Conservation (phyloP, 352 stramenopile genomes). For the Globisporangium middletonii region DNA sequence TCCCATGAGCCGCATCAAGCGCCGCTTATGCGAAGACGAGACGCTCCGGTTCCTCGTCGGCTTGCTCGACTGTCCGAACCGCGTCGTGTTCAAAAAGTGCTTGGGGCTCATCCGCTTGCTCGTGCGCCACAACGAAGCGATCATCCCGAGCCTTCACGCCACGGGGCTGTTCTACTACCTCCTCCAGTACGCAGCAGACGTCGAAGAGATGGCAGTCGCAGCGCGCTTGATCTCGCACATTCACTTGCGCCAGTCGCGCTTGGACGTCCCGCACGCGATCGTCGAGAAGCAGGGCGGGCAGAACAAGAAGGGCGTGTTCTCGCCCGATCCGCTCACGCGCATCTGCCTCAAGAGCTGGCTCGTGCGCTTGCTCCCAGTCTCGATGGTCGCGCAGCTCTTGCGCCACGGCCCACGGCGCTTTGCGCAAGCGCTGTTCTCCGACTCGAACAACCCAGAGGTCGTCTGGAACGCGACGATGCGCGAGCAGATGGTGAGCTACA, state of each 20-base stretch:
- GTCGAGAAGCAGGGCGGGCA: conserved; percentile 71
- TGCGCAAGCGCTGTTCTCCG: conserved; percentile 71
- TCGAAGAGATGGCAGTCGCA: conserved; percentile 79
- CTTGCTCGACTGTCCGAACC: conserved; percentile 75
- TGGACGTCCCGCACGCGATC: conserved; percentile 48
- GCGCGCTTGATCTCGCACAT: conserved; percentile 76
- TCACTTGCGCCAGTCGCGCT: conserved; percentile 71
- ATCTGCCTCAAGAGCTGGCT: conserved; percentile 84
- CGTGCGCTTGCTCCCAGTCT: conserved; percentile 76
- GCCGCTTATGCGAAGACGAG: conserved; percentile 62
- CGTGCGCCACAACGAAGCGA: conserved; percentile 78
- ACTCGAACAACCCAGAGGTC: conserved; percentile 82
- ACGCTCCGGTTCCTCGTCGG: conserved; percentile 78
- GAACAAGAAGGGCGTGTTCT: conserved; percentile 80
- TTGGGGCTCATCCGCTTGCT: conserved; percentile 75
- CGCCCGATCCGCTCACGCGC: conserved; percentile 69
- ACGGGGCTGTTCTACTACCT: conserved; percentile 87
- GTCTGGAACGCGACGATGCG: conserved; percentile 85
- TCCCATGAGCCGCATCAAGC: conserved; percentile 74
- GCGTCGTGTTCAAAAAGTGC: conserved; percentile 82
- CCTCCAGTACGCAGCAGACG: conserved; percentile 69
- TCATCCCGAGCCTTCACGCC: conserved; percentile 77
- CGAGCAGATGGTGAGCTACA: conserved; percentile 80
- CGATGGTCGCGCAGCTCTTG: conserved; percentile 80
- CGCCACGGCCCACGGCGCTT: conserved; percentile 73